Evolutionary conservation across 768 basidiomycete species (phyloP).

Genomic region (Mycena epipterygia): DNA sequence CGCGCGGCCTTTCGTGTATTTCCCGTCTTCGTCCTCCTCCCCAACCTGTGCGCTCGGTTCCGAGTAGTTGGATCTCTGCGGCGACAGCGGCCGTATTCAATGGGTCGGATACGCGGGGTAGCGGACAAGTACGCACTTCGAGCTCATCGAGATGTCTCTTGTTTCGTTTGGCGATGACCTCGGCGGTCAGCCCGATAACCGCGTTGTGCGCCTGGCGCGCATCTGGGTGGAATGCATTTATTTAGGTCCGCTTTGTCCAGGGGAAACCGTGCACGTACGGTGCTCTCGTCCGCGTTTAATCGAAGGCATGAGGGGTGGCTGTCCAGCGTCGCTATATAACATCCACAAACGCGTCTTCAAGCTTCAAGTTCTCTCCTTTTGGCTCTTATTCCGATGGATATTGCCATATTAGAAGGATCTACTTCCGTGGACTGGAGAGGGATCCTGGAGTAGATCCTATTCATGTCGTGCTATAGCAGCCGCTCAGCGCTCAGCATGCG

Average conservation of each 20-base stretch:
- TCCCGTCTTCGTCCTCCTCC: slow-evolving; percentile 33
- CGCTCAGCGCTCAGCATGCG: too few species aligned
- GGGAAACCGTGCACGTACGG: slow-evolving; percentile 10
- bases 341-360: too few species aligned
- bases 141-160: slow-evolving; percentile 87
- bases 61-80: slow-evolving; percentile 83
- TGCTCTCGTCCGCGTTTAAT: slow-evolving; percentile 35
- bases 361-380: too few species aligned
- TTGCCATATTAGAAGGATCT: too few species aligned
- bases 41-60: slow-evolving; percentile 41
- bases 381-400: too few species aligned
- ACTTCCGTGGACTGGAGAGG: too few species aligned
- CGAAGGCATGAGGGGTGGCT: slow-evolving; percentile 25
- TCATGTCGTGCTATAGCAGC: too few species aligned
- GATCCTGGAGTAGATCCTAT: too few species aligned
- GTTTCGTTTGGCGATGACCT: slow-evolving; percentile 81
- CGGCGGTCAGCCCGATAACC: slow-evolving; percentile 63
- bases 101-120: slow-evolving; percentile 21
- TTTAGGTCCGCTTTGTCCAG: not conserved
- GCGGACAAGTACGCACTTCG: slow-evolving; percentile 63
- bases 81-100: slow-evolving; percentile 25
- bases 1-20: slow-evolving; percentile 36
- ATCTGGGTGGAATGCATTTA: slow-evolving; percentile 49
- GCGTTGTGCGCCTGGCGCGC: slow-evolving; percentile 64
- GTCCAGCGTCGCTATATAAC: too few species aligned